Conservation (phyloP, 257 asterid species). For the Solanum sejunctum region DNA sequence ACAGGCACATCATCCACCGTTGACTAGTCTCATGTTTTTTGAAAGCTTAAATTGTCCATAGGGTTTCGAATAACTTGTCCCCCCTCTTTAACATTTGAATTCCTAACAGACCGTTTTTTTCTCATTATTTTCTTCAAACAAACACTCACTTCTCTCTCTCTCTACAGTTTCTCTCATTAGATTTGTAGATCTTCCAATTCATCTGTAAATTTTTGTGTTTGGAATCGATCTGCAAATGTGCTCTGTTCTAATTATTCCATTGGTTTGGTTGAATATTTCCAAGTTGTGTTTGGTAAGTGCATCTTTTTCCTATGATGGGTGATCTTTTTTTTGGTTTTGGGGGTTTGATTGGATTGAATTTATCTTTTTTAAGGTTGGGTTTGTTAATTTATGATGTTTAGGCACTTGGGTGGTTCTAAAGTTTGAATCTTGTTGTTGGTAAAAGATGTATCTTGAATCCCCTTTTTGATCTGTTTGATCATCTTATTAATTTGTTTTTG, state of each 20-base stretch:
- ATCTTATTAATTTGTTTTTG: not conserved
- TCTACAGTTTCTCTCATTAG: not conserved
- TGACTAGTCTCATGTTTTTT: not conserved
- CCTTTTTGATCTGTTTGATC: not conserved
- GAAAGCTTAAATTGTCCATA: not conserved
- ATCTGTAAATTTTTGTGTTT: not conserved
- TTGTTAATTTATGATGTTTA: not conserved
- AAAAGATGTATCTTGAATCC: not conserved
- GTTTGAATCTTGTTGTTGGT: not conserved
- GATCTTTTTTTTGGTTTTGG: not conserved
- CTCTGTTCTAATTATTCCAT: constrained; percentile 4
- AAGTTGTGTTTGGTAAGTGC: constrained; percentile 9
- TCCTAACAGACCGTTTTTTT: not conserved
- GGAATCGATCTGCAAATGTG: constrained; percentile 24
- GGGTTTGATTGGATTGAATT: not conserved
- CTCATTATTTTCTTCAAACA: not conserved
- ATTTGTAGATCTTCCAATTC: not conserved
- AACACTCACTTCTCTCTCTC: not conserved
- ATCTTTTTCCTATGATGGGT: not conserved
- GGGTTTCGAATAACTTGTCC: not conserved
- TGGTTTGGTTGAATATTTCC: not conserved
- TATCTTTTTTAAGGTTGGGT: not conserved
- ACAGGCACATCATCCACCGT: not conserved
- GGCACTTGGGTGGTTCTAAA: not conserved
- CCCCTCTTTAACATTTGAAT: constrained; percentile 1